A percentile compares a stretch with the other conserved stretches of the same genome.
These are phyloP conservation scores for Biancaea sappan DNA, from an alignment of 306 rosid species.

Conservation along the genomic window DNA sequence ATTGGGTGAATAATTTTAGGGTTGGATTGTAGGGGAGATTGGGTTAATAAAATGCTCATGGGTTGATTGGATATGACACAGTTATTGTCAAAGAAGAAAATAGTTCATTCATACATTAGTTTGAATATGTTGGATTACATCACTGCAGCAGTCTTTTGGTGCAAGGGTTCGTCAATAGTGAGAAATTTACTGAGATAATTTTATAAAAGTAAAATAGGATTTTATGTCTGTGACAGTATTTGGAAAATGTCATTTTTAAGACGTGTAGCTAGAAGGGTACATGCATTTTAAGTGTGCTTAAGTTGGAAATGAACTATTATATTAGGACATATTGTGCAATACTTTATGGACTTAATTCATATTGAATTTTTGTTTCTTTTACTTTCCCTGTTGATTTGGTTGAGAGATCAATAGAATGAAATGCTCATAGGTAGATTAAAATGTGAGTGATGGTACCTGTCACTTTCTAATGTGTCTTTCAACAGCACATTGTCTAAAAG, in stretches of 20 bases:
- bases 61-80: not conserved
- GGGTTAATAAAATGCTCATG: conserved; percentile 1
- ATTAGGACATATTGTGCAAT: not conserved
- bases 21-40: too few species aligned
- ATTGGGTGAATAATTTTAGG: too few species aligned
- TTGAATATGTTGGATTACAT: conserved; percentile 8
- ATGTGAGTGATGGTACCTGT: not conserved
- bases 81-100: not conserved
- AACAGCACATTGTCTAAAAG: not conserved
- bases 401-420: conserved; percentile 21
- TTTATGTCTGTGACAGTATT: not conserved
- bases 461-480: not conserved
- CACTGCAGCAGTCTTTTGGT: conserved; percentile 1
- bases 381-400: not conserved
- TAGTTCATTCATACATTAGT: not conserved
- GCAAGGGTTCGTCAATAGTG: conserved; percentile 1
- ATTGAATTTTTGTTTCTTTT: not conserved
- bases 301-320: not conserved
- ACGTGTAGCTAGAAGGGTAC: conserved; percentile 18
- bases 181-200: not conserved
- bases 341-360: not conserved
- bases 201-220: not conserved
- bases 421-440: conserved; percentile 10
- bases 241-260: conserved; percentile 17
- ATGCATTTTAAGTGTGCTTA: not conserved